These are phyloP conservation scores for Amborella trichopoda DNA, from an alignment of 164 flowering plant genomes.

Conservation along the genomic window DNA sequence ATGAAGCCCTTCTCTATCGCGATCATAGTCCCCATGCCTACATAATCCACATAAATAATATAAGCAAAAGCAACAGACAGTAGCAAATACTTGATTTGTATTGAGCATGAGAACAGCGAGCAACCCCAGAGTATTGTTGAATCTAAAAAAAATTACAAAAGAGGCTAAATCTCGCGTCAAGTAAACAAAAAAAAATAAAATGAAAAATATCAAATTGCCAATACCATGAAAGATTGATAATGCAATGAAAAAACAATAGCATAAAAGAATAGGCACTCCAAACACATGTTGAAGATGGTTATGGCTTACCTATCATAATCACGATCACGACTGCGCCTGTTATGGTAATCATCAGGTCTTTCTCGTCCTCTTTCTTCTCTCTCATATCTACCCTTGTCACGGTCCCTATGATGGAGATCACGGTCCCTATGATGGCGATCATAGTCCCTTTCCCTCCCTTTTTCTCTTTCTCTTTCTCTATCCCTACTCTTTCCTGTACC, in stretches of 20 bases:
- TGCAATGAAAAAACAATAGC: neutral
- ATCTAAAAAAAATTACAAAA: neutral
- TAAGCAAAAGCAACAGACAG: neutral
- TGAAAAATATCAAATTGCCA: neutral
- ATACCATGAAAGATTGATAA: neutral
- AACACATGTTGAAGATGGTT: neutral
- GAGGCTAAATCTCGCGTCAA: neutral
- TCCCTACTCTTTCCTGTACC: too few species aligned
- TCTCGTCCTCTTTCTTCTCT: conserved; percentile 34
- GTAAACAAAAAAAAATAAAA: neutral
- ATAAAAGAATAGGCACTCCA: neutral
- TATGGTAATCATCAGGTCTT: conserved; percentile 20
- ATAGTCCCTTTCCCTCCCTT: too few species aligned
- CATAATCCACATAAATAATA: neutral
- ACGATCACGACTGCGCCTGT: conserved; percentile 18
- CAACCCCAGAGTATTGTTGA: too few species aligned
- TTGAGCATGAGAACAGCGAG: neutral
- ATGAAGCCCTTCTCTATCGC: conserved; percentile 38
- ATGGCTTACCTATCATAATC: conserved; percentile 32
- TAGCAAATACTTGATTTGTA: neutral
- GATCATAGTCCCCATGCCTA: conserved; percentile 34
- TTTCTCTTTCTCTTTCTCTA: too few species aligned
- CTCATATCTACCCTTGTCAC: conserved; percentile 21
- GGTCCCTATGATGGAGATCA: conserved; percentile 25
- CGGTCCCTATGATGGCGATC: conserved; percentile 25